Conservation (phyloP, 2,329 filamentous ascomycete species). For the Botryotinia narcissicola region DNA sequence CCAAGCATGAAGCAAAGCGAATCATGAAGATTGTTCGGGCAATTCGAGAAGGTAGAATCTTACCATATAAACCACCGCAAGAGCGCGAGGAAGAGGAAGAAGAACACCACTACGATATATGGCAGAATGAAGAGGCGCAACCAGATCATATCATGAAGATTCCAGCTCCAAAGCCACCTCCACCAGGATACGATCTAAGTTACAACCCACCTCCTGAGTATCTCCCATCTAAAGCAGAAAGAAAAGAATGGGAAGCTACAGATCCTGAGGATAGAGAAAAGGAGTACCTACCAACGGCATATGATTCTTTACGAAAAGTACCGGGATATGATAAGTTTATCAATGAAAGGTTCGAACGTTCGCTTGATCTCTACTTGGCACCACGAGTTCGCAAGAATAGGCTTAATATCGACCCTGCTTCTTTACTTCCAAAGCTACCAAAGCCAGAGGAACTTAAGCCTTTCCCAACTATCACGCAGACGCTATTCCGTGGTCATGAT, state of each 20-base stretch:
- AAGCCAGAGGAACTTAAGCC: constrained; percentile 90
- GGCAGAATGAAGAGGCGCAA: constrained; percentile 85
- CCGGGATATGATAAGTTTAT: constrained; percentile 87
- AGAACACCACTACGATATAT: constrained; percentile 76
- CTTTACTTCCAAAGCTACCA: constrained; percentile 86
- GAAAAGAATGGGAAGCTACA: constrained; percentile 75
- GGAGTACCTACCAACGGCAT: constrained; percentile 80
- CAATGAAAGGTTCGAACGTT: constrained; percentile 95
- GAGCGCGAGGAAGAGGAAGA: constrained; percentile 71
- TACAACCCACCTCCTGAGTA: constrained; percentile 97
- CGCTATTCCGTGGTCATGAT: constrained; percentile 83
- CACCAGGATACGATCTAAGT: constrained; percentile 90
- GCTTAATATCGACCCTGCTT: constrained; percentile 94
- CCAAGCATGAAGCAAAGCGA: constrained; percentile 93
- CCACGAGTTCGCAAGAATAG: constrained; percentile 89
- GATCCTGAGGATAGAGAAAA: constrained; percentile 90
- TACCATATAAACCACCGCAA: constrained; percentile 79
- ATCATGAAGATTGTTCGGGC: constrained; percentile 97
- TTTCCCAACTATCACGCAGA: constrained; percentile 87
- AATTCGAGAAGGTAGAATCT: constrained; percentile 88
- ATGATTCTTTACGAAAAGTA: constrained; percentile 82
- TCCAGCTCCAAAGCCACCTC: constrained; percentile 87
- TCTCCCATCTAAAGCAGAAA: constrained; percentile 81
- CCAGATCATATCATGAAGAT: constrained; percentile 91
- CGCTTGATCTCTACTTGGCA: constrained; percentile 90